phyloP scores from a whole-genome alignment of 768 basidiomycete species.

The Panus rudis region DNA sequence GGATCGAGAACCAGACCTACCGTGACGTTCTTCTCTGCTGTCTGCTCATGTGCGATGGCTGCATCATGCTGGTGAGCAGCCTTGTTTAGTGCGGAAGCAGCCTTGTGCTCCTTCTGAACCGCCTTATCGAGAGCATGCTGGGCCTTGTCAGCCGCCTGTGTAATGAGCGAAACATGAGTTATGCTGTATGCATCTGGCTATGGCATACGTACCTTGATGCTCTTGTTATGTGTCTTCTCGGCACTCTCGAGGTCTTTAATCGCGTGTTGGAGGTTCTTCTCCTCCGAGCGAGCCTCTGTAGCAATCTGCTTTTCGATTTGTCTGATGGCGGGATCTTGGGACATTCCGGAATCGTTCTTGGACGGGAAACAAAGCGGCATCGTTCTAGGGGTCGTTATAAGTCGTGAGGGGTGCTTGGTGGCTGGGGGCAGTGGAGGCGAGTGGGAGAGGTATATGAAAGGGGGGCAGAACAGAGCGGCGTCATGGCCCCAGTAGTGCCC shows the following conservation, averaged over 20 bases:
- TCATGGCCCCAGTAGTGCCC: no score
- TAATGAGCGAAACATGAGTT: neutral
- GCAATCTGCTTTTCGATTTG: slow-evolving; percentile 38
- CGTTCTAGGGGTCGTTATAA: no score
- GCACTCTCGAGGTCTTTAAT: slow-evolving; percentile 45
- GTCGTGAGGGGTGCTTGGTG: no score
- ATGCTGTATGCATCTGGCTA: neutral
- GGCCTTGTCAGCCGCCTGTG: slow-evolving; percentile 40
- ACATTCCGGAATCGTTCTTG: no score
- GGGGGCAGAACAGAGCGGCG: no score
- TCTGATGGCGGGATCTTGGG: slow-evolving; percentile 26
- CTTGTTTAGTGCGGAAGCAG: slow-evolving; percentile 42
- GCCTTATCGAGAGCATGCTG: slow-evolving; percentile 41
- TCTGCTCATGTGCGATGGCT: slow-evolving; percentile 35
- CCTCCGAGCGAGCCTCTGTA: slow-evolving; percentile 47
- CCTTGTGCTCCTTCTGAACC: slow-evolving; percentile 43
- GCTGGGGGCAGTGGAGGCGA: no score
- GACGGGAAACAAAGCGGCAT: no score
- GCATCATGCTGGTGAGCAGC: slow-evolving; percentile 47
- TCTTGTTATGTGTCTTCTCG: slow-evolving; percentile 48
- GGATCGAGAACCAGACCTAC: no score
- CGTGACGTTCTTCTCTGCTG: slow-evolving; percentile 38
- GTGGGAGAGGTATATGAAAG: no score
- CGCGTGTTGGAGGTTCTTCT: slow-evolving; percentile 41
- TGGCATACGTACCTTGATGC: slow-evolving; percentile 39